Evolutionary conservation across 2,329 filamentous ascomycete genomes (phyloP).

Genomic region (Phoma herbarum): DNA sequence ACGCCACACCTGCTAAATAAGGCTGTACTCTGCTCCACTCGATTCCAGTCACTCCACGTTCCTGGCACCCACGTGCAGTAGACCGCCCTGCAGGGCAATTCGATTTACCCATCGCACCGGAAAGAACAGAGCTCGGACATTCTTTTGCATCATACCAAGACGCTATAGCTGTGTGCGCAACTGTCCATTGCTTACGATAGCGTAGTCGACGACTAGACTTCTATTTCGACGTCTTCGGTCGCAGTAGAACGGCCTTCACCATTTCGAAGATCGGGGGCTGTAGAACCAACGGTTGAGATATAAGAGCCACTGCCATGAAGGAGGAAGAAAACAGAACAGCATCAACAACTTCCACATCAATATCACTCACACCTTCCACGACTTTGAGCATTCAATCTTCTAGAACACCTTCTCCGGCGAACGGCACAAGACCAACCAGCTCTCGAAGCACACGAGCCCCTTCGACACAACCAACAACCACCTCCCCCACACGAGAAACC

Average conservation of each 20-base stretch:
- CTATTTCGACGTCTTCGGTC: constrained; percentile 37
- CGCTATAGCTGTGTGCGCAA: constrained; percentile 33
- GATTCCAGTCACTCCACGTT: constrained; percentile 30
- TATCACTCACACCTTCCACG: neutral
- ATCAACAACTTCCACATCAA: constrained; percentile 14
- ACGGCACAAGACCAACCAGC: constrained; percentile 25
- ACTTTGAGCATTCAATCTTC: constrained; percentile 22
- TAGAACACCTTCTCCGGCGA: constrained; percentile 37
- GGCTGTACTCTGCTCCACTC: constrained; percentile 28
- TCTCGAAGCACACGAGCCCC: constrained; percentile 21
- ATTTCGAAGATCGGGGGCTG: constrained; percentile 23
- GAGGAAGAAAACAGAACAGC: neutral
- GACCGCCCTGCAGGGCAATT: constrained; percentile 14
- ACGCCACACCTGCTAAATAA: constrained; percentile 45
- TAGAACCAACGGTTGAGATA: constrained; percentile 26
- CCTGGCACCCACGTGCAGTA: constrained; percentile 9
- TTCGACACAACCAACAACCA: constrained; percentile 15
- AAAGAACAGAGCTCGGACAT: constrained; percentile 33
- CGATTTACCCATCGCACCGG: neutral
- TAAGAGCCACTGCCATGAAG: constrained; percentile 26
- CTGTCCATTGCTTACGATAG: constrained; percentile 38
- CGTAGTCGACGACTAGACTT: constrained; percentile 30
- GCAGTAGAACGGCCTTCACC: constrained; percentile 21
- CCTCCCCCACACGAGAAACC: constrained; percentile 19
- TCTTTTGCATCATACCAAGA: constrained; percentile 29